A percentile compares a stretch with the other conserved stretches of the same genome.
Conservation (phyloP, 2,329 filamentous ascomycete genomes). For the Diaporthe sp. region DNA sequence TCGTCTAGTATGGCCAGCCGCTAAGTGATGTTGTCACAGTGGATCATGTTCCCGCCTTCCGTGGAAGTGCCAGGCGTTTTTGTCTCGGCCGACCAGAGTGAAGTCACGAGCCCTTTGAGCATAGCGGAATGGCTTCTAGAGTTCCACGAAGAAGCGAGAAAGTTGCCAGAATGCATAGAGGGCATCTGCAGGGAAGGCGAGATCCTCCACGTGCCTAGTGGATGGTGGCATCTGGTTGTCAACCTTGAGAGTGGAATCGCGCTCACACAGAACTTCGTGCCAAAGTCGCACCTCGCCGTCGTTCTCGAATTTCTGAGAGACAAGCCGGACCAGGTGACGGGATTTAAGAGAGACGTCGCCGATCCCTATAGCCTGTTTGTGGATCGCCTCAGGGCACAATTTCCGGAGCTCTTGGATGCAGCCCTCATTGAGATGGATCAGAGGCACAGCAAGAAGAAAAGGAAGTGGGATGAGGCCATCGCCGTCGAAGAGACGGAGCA, state of each 20-base stretch:
- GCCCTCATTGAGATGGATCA: constrained; percentile 75
- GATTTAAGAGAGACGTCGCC: constrained; percentile 79
- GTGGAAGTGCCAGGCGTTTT: constrained; percentile 88
- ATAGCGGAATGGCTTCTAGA: constrained; percentile 97
- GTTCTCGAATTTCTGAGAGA: constrained; percentile 86
- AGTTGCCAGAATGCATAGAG: constrained; percentile 82
- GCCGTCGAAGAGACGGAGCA: constrained; percentile 60
- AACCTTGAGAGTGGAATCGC: constrained; percentile 89
- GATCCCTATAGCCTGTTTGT: constrained; percentile 84
- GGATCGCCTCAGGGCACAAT: constrained; percentile 70
- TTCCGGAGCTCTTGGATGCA: constrained; percentile 76
- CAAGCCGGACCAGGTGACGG: constrained; percentile 87
- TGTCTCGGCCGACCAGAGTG: constrained; percentile 88
- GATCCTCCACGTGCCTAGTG: constrained; percentile 90
- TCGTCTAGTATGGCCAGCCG: background rate
- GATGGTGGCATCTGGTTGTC: constrained; percentile 97
- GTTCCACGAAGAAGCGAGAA: constrained; percentile 87
- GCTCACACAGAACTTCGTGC: constrained; percentile 96
- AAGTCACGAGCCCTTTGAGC: constrained; percentile 92
- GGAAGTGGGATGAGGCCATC: constrained; percentile 88
- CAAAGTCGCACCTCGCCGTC: constrained; percentile 77
- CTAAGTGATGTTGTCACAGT: constrained; percentile 51
- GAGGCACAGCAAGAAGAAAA: constrained; percentile 75
- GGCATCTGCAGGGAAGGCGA: constrained; percentile 88
- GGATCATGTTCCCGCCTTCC: constrained; percentile 95